Conservation (phyloP, 768 basidiomycete genomes). For the Podaxis sp. region DNA sequence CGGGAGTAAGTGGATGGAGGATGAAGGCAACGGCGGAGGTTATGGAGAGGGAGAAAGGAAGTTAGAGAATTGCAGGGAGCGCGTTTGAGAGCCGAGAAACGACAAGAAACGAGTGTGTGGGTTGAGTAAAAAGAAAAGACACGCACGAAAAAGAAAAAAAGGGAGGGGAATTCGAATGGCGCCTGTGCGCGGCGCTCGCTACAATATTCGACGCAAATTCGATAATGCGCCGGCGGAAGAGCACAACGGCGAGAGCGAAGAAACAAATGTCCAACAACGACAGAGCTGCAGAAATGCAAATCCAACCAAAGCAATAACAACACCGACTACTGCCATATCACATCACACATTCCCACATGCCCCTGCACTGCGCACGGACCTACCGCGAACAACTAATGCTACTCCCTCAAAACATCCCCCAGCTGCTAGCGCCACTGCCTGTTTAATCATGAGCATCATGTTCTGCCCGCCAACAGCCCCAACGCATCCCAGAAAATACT, state of each 20-base stretch:
- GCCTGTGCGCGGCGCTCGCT: constrained; percentile 23
- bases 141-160: constrained; percentile 36
- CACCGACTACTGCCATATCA: constrained; percentile 9
- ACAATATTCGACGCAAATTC: constrained; percentile 14
- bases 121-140: constrained; percentile 36
- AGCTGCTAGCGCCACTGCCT: background rate
- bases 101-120: constrained; percentile 46
- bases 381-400: background rate
- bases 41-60: constrained; percentile 40
- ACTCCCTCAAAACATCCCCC: background rate
- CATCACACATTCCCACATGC: constrained; percentile 15
- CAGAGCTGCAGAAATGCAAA: constrained; percentile 17
- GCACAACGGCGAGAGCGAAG: constrained; percentile 28
- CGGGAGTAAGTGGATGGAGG: constrained; percentile 35
- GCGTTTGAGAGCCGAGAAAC: constrained; percentile 46
- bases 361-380: constrained; percentile 23
- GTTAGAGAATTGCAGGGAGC: constrained; percentile 46
- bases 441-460: background rate
- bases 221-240: constrained; percentile 22
- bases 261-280: constrained; percentile 20
- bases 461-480: background rate
- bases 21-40: constrained; percentile 43
- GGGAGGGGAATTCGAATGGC: constrained; percentile 29
- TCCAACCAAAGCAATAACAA: constrained; percentile 22
- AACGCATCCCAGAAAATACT: constrained; percentile 12